Evolutionary conservation across 2,329 filamentous ascomycete species (phyloP).

Genomic region (Xylaria sp.): DNA sequence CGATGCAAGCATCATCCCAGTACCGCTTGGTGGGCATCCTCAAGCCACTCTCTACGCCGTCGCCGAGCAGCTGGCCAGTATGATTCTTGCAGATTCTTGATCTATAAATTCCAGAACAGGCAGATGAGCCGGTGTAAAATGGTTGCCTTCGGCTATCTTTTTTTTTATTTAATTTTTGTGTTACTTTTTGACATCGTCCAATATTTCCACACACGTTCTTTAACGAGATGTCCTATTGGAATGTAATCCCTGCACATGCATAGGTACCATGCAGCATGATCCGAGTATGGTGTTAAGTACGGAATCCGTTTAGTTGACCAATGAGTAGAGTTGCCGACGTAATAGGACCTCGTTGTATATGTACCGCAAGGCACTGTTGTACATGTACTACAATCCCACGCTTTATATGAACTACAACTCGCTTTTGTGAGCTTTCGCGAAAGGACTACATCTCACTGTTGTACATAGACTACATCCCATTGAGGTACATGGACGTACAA

Average conservation of each 20-base stretch:
- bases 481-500: not conserved
- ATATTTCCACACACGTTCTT: slow-evolving; percentile 5
- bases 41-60: slow-evolving; percentile 42
- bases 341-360: not conserved
- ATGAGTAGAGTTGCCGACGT: not conserved
- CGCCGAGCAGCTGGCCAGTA: slow-evolving; percentile 38
- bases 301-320: not conserved
- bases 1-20: slow-evolving; percentile 43
- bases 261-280: slow-evolving; percentile 14
- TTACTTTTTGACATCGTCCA: not conserved
- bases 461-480: not conserved
- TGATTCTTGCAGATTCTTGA: slow-evolving; percentile 25
- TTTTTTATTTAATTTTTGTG: not conserved
- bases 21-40: slow-evolving; percentile 40
- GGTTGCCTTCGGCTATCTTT: not conserved
- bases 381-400: no score
- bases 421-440: no score
- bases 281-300: not conserved
- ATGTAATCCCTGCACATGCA: not conserved
- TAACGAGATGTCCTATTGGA: slow-evolving; percentile 6
- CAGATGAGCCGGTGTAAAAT: not conserved
- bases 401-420: no score
- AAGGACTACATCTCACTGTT: no score
- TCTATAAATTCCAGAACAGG: not conserved
- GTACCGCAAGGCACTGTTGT: no score